A percentile compares a stretch with the other conserved stretches of the same genome.
These are phyloP conservation scores for Clarireedia paspali DNA, from an alignment of 2,329 filamentous ascomycete species.

Conservation along the genomic window DNA sequence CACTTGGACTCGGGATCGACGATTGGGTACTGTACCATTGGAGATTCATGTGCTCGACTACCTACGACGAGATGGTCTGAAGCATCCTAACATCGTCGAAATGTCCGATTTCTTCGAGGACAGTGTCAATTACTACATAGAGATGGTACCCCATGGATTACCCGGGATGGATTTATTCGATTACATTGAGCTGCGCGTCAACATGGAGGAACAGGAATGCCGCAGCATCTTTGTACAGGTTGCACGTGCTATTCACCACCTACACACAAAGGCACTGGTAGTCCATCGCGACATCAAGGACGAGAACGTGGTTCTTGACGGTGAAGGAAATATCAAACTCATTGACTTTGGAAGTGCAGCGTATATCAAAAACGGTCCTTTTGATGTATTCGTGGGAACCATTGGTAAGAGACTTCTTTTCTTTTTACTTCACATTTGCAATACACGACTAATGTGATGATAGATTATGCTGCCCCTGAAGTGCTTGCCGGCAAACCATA, in stretches of 20 bases:
- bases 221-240: constrained; percentile 94
- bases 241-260: constrained; percentile 77
- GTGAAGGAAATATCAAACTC: constrained; percentile 90
- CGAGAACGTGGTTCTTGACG: constrained; percentile 93
- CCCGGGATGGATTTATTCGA: constrained; percentile 99
- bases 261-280: constrained; percentile 83
- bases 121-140: constrained; percentile 93
- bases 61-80: constrained; percentile 64
- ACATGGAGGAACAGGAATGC: constrained; percentile 93
- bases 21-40: constrained; percentile 86
- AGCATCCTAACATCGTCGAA: constrained; percentile 63
- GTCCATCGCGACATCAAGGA: constrained; percentile 99
- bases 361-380: constrained; percentile 96
- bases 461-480: constrained; percentile 98
- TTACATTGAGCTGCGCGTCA: constrained; percentile 92
- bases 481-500: constrained; percentile 89
- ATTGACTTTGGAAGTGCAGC: constrained; percentile 98
- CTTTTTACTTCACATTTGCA: neutral
- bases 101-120: constrained; percentile 73
- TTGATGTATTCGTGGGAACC: constrained; percentile 97
- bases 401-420: constrained; percentile 60
- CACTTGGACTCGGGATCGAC: constrained; percentile 93
- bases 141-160: constrained; percentile 91
- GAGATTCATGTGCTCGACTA: constrained; percentile 98
- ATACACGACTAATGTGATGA: constrained; percentile 10